A percentile compares a stretch with the other conserved stretches of the same genome.
These are phyloP conservation scores for Xylaria polymorpha DNA, from an alignment of 2,329 filamentous ascomycete species.

Conservation along the genomic window DNA sequence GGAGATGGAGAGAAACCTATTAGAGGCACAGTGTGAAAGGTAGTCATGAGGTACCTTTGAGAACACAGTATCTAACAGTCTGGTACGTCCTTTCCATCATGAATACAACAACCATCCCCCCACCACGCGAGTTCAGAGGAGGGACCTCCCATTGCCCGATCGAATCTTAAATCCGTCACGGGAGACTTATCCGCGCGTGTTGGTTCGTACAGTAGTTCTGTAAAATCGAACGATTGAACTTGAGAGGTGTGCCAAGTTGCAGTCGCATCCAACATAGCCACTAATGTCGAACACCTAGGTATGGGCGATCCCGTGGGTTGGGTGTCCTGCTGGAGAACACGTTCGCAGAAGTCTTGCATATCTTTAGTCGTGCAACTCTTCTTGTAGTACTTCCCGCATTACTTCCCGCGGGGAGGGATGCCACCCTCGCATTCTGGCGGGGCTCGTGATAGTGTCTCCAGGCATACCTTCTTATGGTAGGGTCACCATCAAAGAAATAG, in stretches of 20 bases:
- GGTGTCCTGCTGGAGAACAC: constrained; percentile 30
- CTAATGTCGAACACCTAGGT: not conserved
- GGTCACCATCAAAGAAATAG: constrained; percentile 8
- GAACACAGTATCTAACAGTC: constrained; percentile 7
- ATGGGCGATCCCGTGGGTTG: constrained; percentile 34
- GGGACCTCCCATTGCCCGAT: not conserved
- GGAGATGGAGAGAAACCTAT: not conserved
- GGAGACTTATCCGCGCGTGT: not conserved
- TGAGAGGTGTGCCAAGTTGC: constrained; percentile 4
- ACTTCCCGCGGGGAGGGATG: constrained; percentile 6
- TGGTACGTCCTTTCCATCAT: not conserved
- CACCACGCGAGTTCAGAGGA: not conserved
- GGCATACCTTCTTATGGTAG: constrained; percentile 21
- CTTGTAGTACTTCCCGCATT: not conserved
- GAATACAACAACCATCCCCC: constrained; percentile 1
- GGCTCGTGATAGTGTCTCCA: constrained; percentile 34
- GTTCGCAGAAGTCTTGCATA: not conserved
- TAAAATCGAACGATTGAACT: not conserved
- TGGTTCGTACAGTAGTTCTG: not conserved
- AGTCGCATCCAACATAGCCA: constrained; percentile 15
- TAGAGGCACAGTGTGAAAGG: constrained; percentile 2
- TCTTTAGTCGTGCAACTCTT: constrained; percentile 2
- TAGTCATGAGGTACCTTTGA: not conserved
- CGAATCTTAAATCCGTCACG: not conserved
- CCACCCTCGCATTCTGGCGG: constrained; percentile 25